Base-by-base conservation (phyloP, 2,329 filamentous ascomycete species). In the Penicillium sp. region DNA sequence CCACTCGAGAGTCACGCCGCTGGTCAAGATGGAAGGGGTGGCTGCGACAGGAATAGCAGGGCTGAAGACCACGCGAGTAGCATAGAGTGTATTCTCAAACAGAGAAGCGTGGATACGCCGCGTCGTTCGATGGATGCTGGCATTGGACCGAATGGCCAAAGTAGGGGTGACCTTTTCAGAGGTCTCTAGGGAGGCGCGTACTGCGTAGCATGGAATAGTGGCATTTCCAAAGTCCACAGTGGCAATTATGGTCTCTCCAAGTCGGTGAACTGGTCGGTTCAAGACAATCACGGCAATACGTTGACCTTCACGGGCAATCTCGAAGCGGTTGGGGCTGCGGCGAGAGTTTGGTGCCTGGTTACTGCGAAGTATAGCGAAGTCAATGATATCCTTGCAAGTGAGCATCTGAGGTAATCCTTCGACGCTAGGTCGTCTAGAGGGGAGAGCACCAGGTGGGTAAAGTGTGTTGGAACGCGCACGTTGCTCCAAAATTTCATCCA, bases 11-110 rank as follows among this genome's bases (percentile, higher is more conserved):
- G 84, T 89, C 4, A 99, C 84, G 2, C 92, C 92, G 57, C 86
- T 96, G 0, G 94, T 99, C 43, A 95, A 83, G 62, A 99, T 96
- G 60, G 94, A 91, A 0, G 94, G 94, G 0, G 92, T 96, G 0
- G 90, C 91, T 13, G 81, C 81, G 16, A 88, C 82, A 0, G 94
- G 94, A 45, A 99, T 91, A 0, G 90, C 88, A 0, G 91, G 89
- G 8, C 81, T 86, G 66, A 97, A 97, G 7, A 89, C 84, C 19
- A 93, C 80, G 46, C 91, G 82, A 7, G 88, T 83, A 2, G 91
- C 85, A 70, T 89, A 97, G 4, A 97, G 79, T 0, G 90, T 88
- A 30, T 89, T 91, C 70, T 96, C 91, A 23, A 90, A 90, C 29
- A 85, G 84, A 10, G 85, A 85, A 0, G 86, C 88, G 70, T 96